A percentile compares a stretch with the other conserved stretches of the same genome.
Evolutionary conservation across 305 asterid genomes (phyloP).

Genomic region (Fraxinus floribunda): DNA sequence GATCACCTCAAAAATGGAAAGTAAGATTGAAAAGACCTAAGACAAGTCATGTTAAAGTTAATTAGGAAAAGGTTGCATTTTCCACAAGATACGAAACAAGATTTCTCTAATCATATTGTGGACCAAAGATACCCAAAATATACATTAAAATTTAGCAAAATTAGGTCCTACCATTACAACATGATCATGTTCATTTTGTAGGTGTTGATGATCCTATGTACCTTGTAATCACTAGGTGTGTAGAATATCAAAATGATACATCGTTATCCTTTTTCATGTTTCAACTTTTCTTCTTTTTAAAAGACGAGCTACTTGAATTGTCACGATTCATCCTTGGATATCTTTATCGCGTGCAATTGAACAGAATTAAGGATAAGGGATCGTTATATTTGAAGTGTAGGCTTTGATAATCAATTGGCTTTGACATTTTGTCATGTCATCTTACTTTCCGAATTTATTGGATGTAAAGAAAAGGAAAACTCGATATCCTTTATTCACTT

Average conservation of each 20-base stretch:
- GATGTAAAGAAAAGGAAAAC: not conserved
- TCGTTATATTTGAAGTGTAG: not conserved
- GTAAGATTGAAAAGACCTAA: not conserved
- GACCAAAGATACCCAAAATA: not conserved
- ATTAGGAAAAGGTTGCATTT: not conserved
- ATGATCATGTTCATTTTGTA: not conserved
- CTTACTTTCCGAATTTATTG: not conserved
- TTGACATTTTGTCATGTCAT: not conserved
- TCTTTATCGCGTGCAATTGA: not conserved
- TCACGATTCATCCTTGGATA: not conserved
- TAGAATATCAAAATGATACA: not conserved
- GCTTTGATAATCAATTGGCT: not conserved
- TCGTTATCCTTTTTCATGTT: not conserved
- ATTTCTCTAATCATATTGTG: not conserved
- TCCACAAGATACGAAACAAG: not conserved
- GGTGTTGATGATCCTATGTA: not conserved
- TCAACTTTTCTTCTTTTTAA: not conserved
- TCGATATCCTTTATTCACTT: not conserved
- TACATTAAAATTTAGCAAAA: not conserved
- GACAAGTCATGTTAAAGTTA: not conserved
- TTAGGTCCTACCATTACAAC: not conserved
- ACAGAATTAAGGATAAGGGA: not conserved
- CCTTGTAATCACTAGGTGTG: not conserved
- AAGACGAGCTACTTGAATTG: not conserved
- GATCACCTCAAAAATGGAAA: not conserved